Evolutionary conservation across 1,139 yeast genomes (phyloP).

Genomic region (Blastobotrys aristatus): DNA sequence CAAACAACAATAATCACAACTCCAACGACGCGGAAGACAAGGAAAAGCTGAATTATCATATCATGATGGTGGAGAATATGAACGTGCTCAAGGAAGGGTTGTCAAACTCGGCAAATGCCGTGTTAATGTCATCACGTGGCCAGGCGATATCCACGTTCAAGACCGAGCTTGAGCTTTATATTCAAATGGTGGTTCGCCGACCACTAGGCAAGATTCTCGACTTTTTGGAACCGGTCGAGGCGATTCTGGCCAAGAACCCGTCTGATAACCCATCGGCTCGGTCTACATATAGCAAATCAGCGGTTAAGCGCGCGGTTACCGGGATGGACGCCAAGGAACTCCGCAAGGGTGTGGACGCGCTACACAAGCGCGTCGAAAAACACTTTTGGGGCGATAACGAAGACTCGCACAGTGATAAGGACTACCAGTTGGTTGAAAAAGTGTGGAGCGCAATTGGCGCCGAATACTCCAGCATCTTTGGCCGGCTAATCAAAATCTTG

Average conservation of each 20-base stretch:
- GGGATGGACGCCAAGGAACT: constrained; percentile 59
- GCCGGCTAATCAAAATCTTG: constrained; percentile 39
- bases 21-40: constrained; percentile 45
- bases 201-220: constrained; percentile 62
- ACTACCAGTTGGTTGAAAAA: constrained; percentile 39
- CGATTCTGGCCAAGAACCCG: constrained; percentile 40
- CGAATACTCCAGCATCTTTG: constrained; percentile 42
- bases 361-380: constrained; percentile 53
- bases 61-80: constrained; percentile 60
- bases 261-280: constrained; percentile 50
- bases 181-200: constrained; percentile 47
- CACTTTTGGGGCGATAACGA: constrained; percentile 46
- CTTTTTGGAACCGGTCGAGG: constrained; percentile 62
- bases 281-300: constrained; percentile 58
- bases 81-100: constrained; percentile 53
- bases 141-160: constrained; percentile 40
- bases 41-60: constrained; percentile 52
- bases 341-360: constrained; percentile 48
- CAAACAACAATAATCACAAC: constrained; percentile 3
- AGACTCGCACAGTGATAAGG: constrained; percentile 38
- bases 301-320: constrained; percentile 51
- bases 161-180: constrained; percentile 44
- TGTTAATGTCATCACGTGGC: constrained; percentile 30
- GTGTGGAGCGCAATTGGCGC: constrained; percentile 52
- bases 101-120: constrained; percentile 33